A percentile compares a stretch with the other conserved stretches of the same genome.
phyloP scores from a whole-genome alignment of 2,329 filamentous ascomycete species.

The Orbilia quercus region DNA sequence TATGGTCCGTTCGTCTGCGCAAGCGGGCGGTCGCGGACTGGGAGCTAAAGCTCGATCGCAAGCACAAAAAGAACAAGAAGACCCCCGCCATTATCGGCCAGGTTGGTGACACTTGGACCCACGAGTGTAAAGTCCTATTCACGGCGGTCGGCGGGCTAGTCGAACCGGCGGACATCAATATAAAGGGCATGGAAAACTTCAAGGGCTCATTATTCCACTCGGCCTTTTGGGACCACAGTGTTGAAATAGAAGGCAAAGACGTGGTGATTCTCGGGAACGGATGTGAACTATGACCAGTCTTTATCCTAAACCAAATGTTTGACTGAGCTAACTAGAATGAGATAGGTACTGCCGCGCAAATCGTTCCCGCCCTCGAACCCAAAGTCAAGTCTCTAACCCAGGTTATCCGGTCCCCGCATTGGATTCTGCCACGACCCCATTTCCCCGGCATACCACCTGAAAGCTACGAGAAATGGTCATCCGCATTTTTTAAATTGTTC shows the following conservation, averaged over 20 bases:
- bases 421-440: conserved; percentile 65
- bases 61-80: conserved; percentile 62
- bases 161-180: conserved; percentile 68
- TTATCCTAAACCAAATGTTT: too few relatives aligned
- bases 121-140: conserved; percentile 68
- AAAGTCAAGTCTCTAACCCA: conserved; percentile 71
- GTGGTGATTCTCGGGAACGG: conserved; percentile 71
- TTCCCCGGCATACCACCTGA: conserved; percentile 63
- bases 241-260: conserved; percentile 69
- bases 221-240: conserved; percentile 68
- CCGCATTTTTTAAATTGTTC: conserved; percentile 65
- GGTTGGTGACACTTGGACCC: conserved; percentile 65
- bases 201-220: conserved; percentile 70
- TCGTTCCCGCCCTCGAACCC: conserved; percentile 67
- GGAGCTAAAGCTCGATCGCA: conserved; percentile 66
- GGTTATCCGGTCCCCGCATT: conserved; percentile 70
- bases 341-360: conserved; percentile 66
- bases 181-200: conserved; percentile 68
- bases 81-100: conserved; percentile 11
- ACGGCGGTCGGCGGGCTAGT: conserved; percentile 70
- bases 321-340: neutral
- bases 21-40: conserved; percentile 68
- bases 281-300: conserved; percentile 65
- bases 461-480: conserved; percentile 66
- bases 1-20: conserved; percentile 69